Evolutionary conservation across 1,139 yeast genomes (phyloP), one percentile per base, ranked within the genome.

Genomic region (Wickerhamomyces sp.): DNA sequence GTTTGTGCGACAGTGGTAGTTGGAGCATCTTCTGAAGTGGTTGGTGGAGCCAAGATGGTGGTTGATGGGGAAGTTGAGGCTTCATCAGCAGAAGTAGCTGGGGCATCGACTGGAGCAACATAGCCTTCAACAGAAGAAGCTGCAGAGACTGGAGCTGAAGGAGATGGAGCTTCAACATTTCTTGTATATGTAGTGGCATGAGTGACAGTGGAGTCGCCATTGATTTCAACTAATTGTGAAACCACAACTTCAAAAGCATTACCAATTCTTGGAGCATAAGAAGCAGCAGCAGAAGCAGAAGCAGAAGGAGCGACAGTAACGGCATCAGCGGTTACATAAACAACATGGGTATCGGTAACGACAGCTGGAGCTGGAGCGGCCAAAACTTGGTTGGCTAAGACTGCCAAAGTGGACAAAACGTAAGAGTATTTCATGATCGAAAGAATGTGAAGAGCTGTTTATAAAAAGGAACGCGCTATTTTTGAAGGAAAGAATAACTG

Each of bases 291-390:
- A 17, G 49, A 33, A 12, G 46, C 37, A 10, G 48, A 18, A 17
- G 47, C 34, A 16, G 49, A 34, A 13, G 51, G 34, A 9, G 43
- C 19, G 21, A 42, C 38, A 14, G 52, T 39, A 26, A 45, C 26
- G 17, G 49, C 39, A 14, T 41, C 44, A 17, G 52, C 53, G 15
- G 62, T 57, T 19, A 52, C 55, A 43, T 44, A 58, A 20, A 60
- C 58, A 10, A 64, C 63, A 28, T 49, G 49, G 9, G 67, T 63
- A 43, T 56, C 55, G 31, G 64, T 61, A 43, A 60, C 61, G 37
- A 56, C 56, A 20, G 51, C 61, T 27, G 58, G 64, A 42, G 65
- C 66, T 14, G 27, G 27, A 31, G 63, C 66, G 37, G 63, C 66
- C n/a, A 59, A 31, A 19, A 55, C 65, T 34, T 59, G 43, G 31